A percentile compares a stretch with the other conserved stretches of the same genome.
phyloP scores from a whole-genome alignment of 2,329 filamentous ascomycete genomes.

The Colletotrichum filicis region DNA sequence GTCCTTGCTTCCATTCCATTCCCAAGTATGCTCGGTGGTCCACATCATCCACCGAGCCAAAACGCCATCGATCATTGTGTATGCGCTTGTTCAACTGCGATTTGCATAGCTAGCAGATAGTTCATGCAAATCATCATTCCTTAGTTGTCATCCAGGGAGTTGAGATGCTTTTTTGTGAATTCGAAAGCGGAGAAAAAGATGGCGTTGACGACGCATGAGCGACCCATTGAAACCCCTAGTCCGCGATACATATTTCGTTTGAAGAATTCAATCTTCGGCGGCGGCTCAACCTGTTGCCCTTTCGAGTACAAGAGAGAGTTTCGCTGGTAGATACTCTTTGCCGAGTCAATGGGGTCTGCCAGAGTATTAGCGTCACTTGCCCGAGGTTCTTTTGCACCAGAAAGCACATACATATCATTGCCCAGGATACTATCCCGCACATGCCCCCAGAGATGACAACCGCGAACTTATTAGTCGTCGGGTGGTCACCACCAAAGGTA shows the following conservation, averaged over 20 bases:
- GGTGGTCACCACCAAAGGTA: slow-evolving; percentile 76
- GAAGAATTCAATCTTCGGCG: slow-evolving; percentile 82
- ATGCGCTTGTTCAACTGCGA: slow-evolving; percentile 10
- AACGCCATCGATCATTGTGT: slow-evolving; percentile 15
- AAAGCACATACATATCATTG: slow-evolving; percentile 71
- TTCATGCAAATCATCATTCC: slow-evolving; percentile 16
- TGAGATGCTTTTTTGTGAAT: slow-evolving; percentile 78
- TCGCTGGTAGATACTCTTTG: slow-evolving; percentile 87
- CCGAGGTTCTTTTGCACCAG: not conserved
- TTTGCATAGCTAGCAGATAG: not conserved
- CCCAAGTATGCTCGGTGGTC: not conserved
- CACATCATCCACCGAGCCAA: slow-evolving; percentile 8
- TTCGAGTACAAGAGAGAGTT: slow-evolving; percentile 78
- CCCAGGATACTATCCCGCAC: slow-evolving; percentile 87
- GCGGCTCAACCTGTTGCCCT: slow-evolving; percentile 70
- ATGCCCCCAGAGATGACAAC: slow-evolving; percentile 83
- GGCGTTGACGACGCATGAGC: slow-evolving; percentile 85
- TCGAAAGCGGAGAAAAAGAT: slow-evolving; percentile 93
- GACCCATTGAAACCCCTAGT: slow-evolving; percentile 83
- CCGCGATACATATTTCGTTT: slow-evolving; percentile 84
- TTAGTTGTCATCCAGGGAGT: slow-evolving; percentile 59
- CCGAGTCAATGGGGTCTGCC: slow-evolving; percentile 78
- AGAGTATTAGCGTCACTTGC: slow-evolving; percentile 20
- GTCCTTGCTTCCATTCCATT: slow-evolving; percentile 16
- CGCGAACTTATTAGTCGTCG: slow-evolving; percentile 81